Conservation (phyloP, 495 filamentous ascomycete species). For the Aspergillus taichungensis region DNA sequence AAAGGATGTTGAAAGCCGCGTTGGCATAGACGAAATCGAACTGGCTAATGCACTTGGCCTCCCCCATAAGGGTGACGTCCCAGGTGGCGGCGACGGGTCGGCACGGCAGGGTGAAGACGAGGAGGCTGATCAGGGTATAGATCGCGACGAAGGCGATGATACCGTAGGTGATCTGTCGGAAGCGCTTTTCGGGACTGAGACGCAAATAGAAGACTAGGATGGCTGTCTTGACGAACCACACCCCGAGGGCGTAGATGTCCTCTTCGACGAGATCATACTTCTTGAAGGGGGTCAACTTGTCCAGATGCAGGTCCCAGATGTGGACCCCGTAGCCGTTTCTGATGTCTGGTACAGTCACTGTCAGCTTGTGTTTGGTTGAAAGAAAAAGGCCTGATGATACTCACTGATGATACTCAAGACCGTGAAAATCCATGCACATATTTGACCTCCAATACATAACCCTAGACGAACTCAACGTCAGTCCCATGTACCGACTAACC, state of each 20-base stretch:
- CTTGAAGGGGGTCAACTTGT: constrained; percentile 4
- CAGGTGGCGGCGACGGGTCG: constrained; percentile 1
- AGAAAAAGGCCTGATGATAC: background rate
- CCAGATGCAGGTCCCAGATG: constrained; percentile 8
- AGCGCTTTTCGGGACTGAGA: constrained; percentile 20
- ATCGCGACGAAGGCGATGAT: constrained; percentile 11
- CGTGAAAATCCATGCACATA: constrained; percentile 7
- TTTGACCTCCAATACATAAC: background rate
- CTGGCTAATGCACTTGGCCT: constrained; percentile 3
- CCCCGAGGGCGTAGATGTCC: constrained; percentile 5
- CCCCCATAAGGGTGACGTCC: constrained; percentile 3
- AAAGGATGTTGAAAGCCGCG: constrained; percentile 4
- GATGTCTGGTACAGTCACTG: constrained; percentile 1
- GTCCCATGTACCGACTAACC: background rate
- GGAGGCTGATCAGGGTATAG: constrained; percentile 9
- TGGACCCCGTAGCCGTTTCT: constrained; percentile 13
- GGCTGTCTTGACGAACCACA: constrained; percentile 22
- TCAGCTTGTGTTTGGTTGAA: too few species aligned
- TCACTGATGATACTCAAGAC: constrained; percentile 3
- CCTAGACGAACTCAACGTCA: background rate
- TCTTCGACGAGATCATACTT: constrained; percentile 5
- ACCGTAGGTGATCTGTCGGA: constrained; percentile 9
- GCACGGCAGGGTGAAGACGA: constrained; percentile 6
- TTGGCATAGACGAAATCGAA: constrained; percentile 8
- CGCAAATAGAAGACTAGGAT: constrained; percentile 31